Conservation (phyloP, 208 protist genomes). For the Herpetomonas tarakana region DNA sequence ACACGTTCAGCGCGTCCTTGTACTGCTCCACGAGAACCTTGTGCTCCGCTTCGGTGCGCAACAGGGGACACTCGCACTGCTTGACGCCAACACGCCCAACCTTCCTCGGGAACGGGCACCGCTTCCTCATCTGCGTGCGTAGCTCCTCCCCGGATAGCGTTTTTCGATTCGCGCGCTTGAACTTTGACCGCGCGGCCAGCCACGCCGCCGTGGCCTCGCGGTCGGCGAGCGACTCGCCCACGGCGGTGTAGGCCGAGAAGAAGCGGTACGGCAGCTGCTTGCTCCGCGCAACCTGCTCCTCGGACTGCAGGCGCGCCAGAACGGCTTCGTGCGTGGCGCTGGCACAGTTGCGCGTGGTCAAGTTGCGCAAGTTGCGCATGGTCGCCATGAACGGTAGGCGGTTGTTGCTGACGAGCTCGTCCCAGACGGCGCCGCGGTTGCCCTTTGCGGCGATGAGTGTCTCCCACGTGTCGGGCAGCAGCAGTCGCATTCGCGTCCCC, state of each 20-base stretch:
- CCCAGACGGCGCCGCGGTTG: conserved; percentile 90
- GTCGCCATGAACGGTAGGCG: conserved; percentile 95
- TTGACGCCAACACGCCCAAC: not conserved
- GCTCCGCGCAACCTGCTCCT: conserved; percentile 69
- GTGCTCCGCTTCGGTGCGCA: not conserved
- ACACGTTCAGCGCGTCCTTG: conserved; percentile 59
- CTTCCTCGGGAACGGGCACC: not conserved
- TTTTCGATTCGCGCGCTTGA: not conserved
- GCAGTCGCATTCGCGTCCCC: conserved; percentile 93
- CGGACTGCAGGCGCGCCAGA: conserved; percentile 30
- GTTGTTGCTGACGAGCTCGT: conserved; percentile 75
- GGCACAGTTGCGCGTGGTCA: conserved; percentile 74
- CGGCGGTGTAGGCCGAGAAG: conserved; percentile 89
- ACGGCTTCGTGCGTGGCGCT: conserved; percentile 53
- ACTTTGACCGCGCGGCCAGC: conserved; percentile 3
- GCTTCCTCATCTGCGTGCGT: not conserved
- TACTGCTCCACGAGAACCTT: conserved; percentile 40
- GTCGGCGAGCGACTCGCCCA: conserved; percentile 29
- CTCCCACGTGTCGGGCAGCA: conserved; percentile 92
- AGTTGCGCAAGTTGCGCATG: conserved; percentile 94
- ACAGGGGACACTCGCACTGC: conserved; percentile 5
- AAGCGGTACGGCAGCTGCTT: conserved; percentile 93
- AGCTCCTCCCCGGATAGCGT: not conserved
- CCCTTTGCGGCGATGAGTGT: conserved; percentile 77
- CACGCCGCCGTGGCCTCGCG: not conserved